Base-by-base conservation (phyloP, 495 filamentous ascomycete species). In the Immersiella caudata region DNA sequence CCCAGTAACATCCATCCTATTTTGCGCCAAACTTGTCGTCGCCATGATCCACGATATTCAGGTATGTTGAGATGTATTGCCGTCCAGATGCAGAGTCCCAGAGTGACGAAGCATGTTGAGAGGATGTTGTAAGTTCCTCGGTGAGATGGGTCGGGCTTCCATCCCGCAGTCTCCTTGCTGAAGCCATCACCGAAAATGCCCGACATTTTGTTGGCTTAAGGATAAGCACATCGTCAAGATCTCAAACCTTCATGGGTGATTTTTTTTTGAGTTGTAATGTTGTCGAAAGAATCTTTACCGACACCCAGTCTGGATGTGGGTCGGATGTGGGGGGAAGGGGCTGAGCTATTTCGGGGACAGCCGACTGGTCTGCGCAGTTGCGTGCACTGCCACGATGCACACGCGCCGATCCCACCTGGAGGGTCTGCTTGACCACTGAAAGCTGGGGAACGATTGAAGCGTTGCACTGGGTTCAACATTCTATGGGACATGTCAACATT, bases 11-110 rank as follows among this genome's bases (percentile, higher is more conserved):
- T 33, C 64, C 64, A 66, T 6, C 55, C 21, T 7, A 54, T 16
- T 35, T 66, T 66, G 11, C 55, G n/a, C 55, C 14, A 24, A 20
- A 56, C 49, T 20, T 60, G 64, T 3, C n/a, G 51, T 11, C 29
- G 35, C 56, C 35, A 22, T 29, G 46, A 21, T 40, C 49, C 64
- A 18, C 29, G 20, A 20, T 51, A 20, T 7, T 40, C 52, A 16
- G 66, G 66, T 25, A 68, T 40, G 51, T 68, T 68, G 60, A 68
- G 60, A n/a, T 68, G 66, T 16, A 68, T 24, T 7, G 51, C 35
- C 25, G 66, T 64, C 66, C 60, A 68, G 16, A 63, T 49, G 20
- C 66, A 68, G 0, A 68, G 35, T 50, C 21, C 24, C 21, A 68
- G 2, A 5, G 66, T 68, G 52, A 64, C 36, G 14, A 68, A 3